A percentile compares a stretch with the other conserved stretches of the same genome.
These are phyloP conservation scores for Ustilago esculenta DNA, from an alignment of 1,284 basidiomycete species.

Conservation along the genomic window DNA sequence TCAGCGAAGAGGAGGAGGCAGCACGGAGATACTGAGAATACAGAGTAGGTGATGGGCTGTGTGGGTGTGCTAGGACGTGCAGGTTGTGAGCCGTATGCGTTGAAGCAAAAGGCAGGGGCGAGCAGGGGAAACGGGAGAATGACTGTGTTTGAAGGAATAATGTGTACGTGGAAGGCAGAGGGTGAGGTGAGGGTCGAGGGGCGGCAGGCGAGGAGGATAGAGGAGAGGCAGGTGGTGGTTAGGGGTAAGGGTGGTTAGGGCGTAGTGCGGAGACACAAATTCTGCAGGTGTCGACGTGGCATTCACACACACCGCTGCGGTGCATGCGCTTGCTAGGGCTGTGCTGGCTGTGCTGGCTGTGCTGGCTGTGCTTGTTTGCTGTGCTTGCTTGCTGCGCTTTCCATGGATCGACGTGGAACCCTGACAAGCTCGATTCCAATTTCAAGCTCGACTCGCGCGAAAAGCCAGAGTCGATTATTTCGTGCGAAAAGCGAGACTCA, in stretches of 20 bases:
- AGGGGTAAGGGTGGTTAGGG: conserved; percentile 2
- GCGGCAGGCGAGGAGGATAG: conserved; percentile 6
- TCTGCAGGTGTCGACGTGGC: conserved; percentile 35
- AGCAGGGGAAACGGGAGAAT: background rate
- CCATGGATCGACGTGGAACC: conserved; percentile 41
- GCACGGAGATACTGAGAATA: background rate
- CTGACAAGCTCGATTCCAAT: conserved; percentile 1
- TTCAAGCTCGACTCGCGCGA: background rate
- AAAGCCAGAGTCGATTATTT: background rate
- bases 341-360: conserved; percentile 1
- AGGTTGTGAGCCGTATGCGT: conserved; percentile 20
- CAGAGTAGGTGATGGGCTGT: background rate
- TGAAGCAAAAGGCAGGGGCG: conserved; percentile 24
- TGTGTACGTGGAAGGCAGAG: conserved; percentile 30
- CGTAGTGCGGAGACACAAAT: conserved; percentile 11
- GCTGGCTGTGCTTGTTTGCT: background rate
- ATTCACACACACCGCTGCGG: background rate
- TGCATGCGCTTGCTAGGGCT: background rate
- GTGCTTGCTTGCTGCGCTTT: conserved; percentile 20
- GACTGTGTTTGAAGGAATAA: background rate
- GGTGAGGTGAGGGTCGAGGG: background rate
- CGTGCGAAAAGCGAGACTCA: conserved; percentile 1
- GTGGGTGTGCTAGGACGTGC: conserved; percentile 8
- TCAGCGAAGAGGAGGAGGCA: conserved; percentile 46
- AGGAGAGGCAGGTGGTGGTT: conserved; percentile 17